Evolutionary conservation across 805 yeast genomes (phyloP), one percentile per base, ranked within the genome.

Genomic region (Teunomyces lycoperdinae): DNA sequence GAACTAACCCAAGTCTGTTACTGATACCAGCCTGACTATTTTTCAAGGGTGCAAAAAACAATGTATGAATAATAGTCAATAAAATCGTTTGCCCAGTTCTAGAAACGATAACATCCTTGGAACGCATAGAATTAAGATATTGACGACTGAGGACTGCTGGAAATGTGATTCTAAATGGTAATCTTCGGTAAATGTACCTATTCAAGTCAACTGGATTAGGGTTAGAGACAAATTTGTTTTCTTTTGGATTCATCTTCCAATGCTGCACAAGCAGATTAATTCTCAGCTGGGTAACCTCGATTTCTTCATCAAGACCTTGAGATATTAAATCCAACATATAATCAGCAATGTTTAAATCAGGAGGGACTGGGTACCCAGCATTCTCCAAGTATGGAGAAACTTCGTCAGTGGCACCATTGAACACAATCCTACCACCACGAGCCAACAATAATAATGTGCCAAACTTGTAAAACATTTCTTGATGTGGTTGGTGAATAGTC

Each of bases 401-500:
- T 4, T 63, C 65, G 0, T 48, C 44, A 4, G 83, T 76, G 0
- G 69, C 56, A 0, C 94, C 94, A 62, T 85, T 80, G 60, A 79
- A 89, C 3, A 85, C 82, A 14, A 83, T 89, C 30, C 65, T 60
- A 6, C 92, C 91, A 36, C 91, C 88, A 61, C 82, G 83, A 0
- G 90, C 87, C 20, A 89, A 68, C 35, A 89, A 66, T 32, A 88
- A 66, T n/a, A 89, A 74, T 11, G 85, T 78, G 4, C 89, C 92
- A 69, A 89, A 87, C 48, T 68, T 68, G 13, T 73, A 63, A 58
- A 86, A 83, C 54, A 87, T 67, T 49, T 80, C 86, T 28, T 80
- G 78, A 53, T 88, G 79, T 1, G 96, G 96, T 58, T 89, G 96
- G 63, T 89, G 96, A 44, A 89, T 87, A 0, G 96, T 88, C 46